These are phyloP conservation scores for Arthrobotrys conoides DNA, from an alignment of 2,329 filamentous ascomycete genomes.

Conservation along the genomic window DNA sequence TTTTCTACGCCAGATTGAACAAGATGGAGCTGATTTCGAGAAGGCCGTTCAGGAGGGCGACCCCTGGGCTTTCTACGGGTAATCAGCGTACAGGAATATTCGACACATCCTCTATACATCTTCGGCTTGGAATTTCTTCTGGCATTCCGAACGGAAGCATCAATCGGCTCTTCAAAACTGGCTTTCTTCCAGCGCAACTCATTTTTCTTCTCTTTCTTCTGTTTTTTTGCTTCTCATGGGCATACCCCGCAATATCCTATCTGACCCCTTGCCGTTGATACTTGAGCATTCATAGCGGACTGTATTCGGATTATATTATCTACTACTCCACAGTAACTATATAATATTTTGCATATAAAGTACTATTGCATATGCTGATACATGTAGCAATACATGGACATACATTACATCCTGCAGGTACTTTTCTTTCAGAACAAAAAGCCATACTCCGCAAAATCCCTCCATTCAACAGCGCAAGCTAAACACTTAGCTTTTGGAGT, in stretches of 20 bases:
- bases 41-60: slow-evolving; percentile 51
- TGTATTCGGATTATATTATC: slow-evolving; percentile 25
- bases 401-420: slow-evolving; percentile 48
- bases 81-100: neutral
- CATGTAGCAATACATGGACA: slow-evolving; percentile 34
- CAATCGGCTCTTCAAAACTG: neutral
- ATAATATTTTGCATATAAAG: slow-evolving; percentile 27
- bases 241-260: slow-evolving; percentile 59
- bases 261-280: slow-evolving; percentile 22
- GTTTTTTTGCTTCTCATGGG: neutral
- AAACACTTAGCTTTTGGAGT: neutral
- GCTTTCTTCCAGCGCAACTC: slow-evolving; percentile 15
- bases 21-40: slow-evolving; percentile 58
- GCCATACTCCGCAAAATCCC: slow-evolving; percentile 1
- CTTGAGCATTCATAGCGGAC: slow-evolving; percentile 33
- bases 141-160: neutral
- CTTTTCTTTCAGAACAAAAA: slow-evolving; percentile 15
- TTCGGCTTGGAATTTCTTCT: neutral
- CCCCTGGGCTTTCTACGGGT: slow-evolving; percentile 56
- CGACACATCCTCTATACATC: neutral
- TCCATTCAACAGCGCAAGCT: neutral
- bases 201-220: neutral
- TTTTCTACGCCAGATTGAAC: slow-evolving; percentile 56
- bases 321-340: slow-evolving; percentile 16
- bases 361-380: slow-evolving; percentile 47